phyloP scores from a whole-genome alignment of 345 rosid species.

The rapeseed (Brassica napus) region Da-Ae NC_063437.1:7908001-7908500 shows the following conservation, averaged over 20 bases:
- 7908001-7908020: conserved; percentile 47
- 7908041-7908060: conserved; percentile 34
- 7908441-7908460: conserved; percentile 4
- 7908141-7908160: background rate
- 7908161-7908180: background rate
- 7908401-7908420: conserved; percentile 11
- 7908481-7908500: no score
- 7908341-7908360: conserved; percentile 3
- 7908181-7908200: conserved; percentile 4
- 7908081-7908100: conserved; percentile 74
- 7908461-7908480: background rate
- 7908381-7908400: background rate
- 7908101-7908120: conserved; percentile 44
- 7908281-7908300: background rate
- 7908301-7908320: background rate
- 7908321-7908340: conserved; percentile 23
- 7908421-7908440: conserved; percentile 4
- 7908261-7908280: conserved; percentile 1
- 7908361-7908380: background rate
- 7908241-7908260: conserved; percentile 9
- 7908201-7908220: conserved; percentile 20
- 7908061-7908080: conserved; percentile 55
- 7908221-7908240: conserved; percentile 14
- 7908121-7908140: conserved; percentile 1
- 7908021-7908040: conserved; percentile 60